These are phyloP conservation scores for Boletus subparvulus DNA, from an alignment of 768 basidiomycete genomes.

Conservation along the genomic window DNA sequence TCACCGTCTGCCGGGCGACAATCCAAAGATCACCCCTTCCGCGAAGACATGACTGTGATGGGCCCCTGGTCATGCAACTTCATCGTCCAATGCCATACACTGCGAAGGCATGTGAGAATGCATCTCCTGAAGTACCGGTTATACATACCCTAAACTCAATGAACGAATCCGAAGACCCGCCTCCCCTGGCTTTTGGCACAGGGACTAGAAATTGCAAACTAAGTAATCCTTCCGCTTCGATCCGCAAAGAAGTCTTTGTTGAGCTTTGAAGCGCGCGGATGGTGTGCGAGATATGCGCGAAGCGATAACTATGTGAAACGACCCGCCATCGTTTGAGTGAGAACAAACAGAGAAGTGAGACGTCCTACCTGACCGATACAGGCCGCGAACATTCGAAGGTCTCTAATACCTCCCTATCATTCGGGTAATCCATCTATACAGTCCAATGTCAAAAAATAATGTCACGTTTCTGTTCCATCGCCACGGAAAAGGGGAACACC, in stretches of 20 bases:
- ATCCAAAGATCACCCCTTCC: neutral
- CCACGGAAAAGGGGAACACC: neutral
- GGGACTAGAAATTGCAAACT: slow-evolving; percentile 91
- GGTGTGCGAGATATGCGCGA: slow-evolving; percentile 71
- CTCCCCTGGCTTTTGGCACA: slow-evolving; percentile 37
- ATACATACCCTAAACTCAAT: slow-evolving; percentile 83
- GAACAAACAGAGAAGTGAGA: neutral
- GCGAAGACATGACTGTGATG: neutral
- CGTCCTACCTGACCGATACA: slow-evolving; percentile 67
- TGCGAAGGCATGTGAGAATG: slow-evolving; percentile 15
- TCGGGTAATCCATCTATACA: slow-evolving; percentile 92
- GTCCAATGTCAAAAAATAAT: neutral
- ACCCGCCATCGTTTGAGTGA: neutral
- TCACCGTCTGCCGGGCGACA: neutral
- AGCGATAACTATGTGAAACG: slow-evolving; percentile 64
- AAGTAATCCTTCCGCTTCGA: slow-evolving; percentile 78
- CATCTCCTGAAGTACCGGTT: neutral
- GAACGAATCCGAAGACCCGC: slow-evolving; percentile 59
- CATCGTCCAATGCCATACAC: slow-evolving; percentile 35
- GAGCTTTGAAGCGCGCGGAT: slow-evolving; percentile 78
- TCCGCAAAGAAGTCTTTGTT: slow-evolving; percentile 84
- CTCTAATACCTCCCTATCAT: slow-evolving; percentile 88
- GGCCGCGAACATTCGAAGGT: slow-evolving; percentile 75
- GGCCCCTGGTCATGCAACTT: slow-evolving; percentile 16
- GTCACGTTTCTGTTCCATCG: neutral